Percentiles rank a stretch among this genome's conserved stretches.
Conservation (phyloP, 345 rosid genomes). For the Salix suchowensis region DNA sequence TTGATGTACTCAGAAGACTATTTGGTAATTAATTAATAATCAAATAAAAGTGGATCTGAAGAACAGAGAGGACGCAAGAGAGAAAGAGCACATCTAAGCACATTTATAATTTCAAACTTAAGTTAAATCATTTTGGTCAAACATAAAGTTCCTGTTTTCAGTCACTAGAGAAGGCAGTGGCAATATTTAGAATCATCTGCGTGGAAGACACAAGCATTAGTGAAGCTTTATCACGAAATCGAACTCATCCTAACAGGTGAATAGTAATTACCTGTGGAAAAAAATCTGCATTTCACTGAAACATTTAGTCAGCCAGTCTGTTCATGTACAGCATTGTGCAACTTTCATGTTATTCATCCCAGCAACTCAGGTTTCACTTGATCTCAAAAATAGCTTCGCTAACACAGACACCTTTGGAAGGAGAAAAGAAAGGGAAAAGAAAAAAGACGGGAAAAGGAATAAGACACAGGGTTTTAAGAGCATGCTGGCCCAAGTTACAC, state of each 20-base stretch:
- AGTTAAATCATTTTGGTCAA: too few species aligned
- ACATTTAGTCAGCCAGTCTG: constrained; percentile 29
- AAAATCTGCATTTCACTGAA: constrained; percentile 25
- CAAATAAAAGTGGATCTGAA: too few species aligned
- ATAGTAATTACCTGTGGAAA: constrained; percentile 36
- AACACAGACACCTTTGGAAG: constrained; percentile 20
- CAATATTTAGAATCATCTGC: not conserved
- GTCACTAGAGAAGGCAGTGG: not conserved
- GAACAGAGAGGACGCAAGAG: too few species aligned
- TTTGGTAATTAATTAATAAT: too few species aligned
- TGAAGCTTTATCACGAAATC: not conserved
- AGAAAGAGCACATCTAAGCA: too few species aligned
- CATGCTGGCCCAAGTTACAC: not conserved
- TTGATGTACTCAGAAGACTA: too few species aligned
- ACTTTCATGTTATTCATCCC: constrained; percentile 14
- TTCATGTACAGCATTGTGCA: constrained; percentile 26
- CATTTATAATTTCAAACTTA: too few species aligned
- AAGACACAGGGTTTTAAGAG: constrained; percentile 1
- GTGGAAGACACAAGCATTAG: not conserved
- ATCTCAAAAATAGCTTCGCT: constrained; percentile 24
- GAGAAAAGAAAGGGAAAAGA: not conserved
- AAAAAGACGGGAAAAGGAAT: not conserved
- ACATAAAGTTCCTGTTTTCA: not conserved
- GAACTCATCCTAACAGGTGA: constrained; percentile 7
- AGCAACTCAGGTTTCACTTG: constrained; percentile 23